Conservation (phyloP, 768 basidiomycete genomes). For the Leccinum incarnatum region DNA sequence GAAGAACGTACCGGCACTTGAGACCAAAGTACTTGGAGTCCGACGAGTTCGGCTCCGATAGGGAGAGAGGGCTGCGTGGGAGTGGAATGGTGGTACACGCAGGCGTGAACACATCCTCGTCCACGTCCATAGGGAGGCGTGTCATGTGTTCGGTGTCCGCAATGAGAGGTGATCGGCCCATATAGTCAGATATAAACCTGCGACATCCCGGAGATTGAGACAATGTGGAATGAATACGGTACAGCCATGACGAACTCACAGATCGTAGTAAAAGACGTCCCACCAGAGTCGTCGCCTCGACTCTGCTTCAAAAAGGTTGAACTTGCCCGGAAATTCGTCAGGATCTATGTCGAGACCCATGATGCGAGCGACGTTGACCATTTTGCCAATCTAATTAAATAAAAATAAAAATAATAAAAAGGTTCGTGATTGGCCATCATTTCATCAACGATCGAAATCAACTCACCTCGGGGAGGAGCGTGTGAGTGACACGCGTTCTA, state of each 20-base stretch:
- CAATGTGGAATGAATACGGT: not conserved
- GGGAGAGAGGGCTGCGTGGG: constrained; percentile 29
- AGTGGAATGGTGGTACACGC: constrained; percentile 44
- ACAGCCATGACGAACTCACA: constrained; percentile 46
- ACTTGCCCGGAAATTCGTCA: constrained; percentile 47
- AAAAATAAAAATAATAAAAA: not conserved
- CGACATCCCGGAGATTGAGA: constrained; percentile 13
- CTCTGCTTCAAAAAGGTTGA: constrained; percentile 50
- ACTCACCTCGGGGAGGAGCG: constrained; percentile 28
- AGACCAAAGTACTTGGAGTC: constrained; percentile 50
- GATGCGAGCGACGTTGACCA: constrained; percentile 61
- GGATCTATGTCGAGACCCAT: constrained; percentile 65
- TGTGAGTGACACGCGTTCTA: constrained; percentile 39
- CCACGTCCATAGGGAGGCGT: constrained; percentile 53
- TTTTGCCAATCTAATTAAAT: constrained; percentile 55
- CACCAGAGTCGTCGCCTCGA: constrained; percentile 66
- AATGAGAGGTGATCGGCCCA: constrained; percentile 62
- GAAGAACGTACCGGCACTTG: constrained; percentile 52
- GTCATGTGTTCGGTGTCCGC: constrained; percentile 53
- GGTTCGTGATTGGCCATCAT: constrained; percentile 19
- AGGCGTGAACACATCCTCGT: constrained; percentile 51
- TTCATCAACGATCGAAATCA: constrained; percentile 26
- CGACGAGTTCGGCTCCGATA: constrained; percentile 29
- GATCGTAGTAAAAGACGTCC: constrained; percentile 75
- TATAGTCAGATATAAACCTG: constrained; percentile 69